A percentile compares a stretch with the other conserved stretches of the same genome.
Evolutionary conservation across 2,329 filamentous ascomycete genomes (phyloP).

Genomic region (Phyllosticta citriasiana): DNA sequence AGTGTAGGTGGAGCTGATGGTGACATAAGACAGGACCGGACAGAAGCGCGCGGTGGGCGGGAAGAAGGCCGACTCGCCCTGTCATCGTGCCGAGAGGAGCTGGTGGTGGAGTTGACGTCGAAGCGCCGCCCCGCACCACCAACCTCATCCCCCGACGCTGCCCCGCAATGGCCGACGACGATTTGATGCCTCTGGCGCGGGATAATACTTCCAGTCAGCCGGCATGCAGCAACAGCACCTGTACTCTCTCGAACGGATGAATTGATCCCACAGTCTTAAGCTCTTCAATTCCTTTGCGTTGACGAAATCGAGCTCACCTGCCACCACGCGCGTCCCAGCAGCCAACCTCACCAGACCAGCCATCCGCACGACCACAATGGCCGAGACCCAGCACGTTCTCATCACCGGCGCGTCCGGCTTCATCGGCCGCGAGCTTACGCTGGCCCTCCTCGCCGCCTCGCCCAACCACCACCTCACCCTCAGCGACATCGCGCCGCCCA

Average conservation of each 20-base stretch:
- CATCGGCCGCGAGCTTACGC: conserved; percentile 14
- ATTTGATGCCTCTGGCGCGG: not conserved
- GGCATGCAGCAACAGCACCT: not conserved
- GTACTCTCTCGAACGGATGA: not conserved
- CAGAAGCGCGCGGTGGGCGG: conserved; percentile 8
- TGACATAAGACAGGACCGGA: not conserved
- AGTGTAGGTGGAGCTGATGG: not conserved
- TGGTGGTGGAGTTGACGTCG: not conserved
- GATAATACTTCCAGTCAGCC: not conserved
- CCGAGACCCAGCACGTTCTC: conserved; percentile 9
- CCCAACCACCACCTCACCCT: conserved; percentile 11
- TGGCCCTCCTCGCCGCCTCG: conserved; percentile 10
- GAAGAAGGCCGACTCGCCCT: conserved; percentile 5
- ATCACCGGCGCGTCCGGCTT: conserved; percentile 16
- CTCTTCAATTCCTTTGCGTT: not conserved
- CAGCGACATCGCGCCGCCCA: conserved; percentile 13
- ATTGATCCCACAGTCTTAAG: not conserved
- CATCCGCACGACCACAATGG: not conserved
- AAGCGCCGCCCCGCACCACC: not conserved
- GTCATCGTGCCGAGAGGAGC: conserved; percentile 7
- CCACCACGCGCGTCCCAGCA: not conserved
- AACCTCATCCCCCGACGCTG: not conserved
- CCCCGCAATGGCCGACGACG: conserved; percentile 3
- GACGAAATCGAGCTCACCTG: not conserved
- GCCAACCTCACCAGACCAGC: not conserved